phyloP scores from a whole-genome alignment of 345 rosid genomes.

The Alliaria petiolata region DNA sequence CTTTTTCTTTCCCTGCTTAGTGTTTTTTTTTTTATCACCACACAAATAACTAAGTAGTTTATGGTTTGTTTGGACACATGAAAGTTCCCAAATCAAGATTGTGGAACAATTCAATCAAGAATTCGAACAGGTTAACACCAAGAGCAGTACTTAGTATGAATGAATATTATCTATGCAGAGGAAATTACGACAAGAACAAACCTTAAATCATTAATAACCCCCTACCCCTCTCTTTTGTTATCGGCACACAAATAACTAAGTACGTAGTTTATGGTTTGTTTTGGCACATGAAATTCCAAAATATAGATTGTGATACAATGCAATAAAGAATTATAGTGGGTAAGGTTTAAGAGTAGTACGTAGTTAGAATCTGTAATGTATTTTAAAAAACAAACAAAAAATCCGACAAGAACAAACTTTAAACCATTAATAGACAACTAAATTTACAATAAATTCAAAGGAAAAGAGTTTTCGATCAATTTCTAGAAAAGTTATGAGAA shows the following conservation, averaged over 20 bases:
- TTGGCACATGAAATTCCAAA: neutral
- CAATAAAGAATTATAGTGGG: too few relatives aligned
- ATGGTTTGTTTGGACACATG: neutral
- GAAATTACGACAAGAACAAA: neutral
- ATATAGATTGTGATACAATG: too few relatives aligned
- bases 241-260: neutral
- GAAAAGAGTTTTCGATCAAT: slow-evolving; percentile 5
- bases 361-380: neutral
- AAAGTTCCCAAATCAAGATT: neutral
- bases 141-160: neutral
- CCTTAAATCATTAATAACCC: too few relatives aligned
- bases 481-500: slow-evolving; percentile 8
- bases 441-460: neutral
- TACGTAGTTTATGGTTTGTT: neutral
- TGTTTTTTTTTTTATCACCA: neutral
- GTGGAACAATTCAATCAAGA: neutral
- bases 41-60: neutral
- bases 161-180: neutral
- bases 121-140: neutral
- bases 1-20: neutral
- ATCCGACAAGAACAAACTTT: slow-evolving; percentile 18
- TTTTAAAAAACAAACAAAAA: neutral
- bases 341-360: too few relatives aligned
- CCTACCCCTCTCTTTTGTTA: too few relatives aligned
- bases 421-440: neutral